A percentile compares a stretch with the other conserved stretches of the same genome.
phyloP scores from a whole-genome alignment of 1,139 yeast species.

The Suhomyces coccinellae region DNA sequence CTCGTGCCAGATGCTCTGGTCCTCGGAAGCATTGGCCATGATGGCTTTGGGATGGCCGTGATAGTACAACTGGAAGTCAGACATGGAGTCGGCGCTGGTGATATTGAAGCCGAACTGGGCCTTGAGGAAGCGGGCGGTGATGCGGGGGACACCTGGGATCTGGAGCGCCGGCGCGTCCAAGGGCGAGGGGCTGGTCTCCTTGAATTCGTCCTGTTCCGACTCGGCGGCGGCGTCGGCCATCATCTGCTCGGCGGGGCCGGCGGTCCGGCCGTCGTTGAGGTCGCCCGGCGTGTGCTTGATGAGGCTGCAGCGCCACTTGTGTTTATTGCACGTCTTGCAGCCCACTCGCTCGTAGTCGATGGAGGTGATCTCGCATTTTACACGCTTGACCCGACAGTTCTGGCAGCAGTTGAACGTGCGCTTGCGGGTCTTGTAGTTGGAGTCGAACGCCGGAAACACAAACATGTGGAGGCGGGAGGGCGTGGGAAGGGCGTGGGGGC shows the following conservation, averaged over 20 bases:
- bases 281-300: constrained; percentile 3
- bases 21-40: constrained; percentile 23
- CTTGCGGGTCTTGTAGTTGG: constrained; percentile 52
- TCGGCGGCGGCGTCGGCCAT: no score
- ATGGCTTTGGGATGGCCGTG: constrained; percentile 33
- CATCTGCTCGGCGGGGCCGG: constrained; percentile 5
- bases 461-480: constrained; percentile 30
- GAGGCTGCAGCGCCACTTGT: constrained; percentile 18
- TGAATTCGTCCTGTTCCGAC: background rate
- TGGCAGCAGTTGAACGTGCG: constrained; percentile 55
- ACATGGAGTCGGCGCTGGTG: constrained; percentile 21
- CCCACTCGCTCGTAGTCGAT: constrained; percentile 37
- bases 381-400: constrained; percentile 47
- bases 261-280: constrained; percentile 2
- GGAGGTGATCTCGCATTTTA: constrained; percentile 38
- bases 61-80: constrained; percentile 25
- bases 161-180: background rate
- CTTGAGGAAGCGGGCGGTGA: constrained; percentile 28
- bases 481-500: background rate
- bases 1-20: constrained; percentile 28
- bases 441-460: constrained; percentile 61
- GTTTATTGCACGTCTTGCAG: constrained; percentile 35
- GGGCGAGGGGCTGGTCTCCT: constrained; percentile 1
- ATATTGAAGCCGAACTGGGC: constrained; percentile 28
- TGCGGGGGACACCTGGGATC: constrained; percentile 3